Conservation (phyloP, 164 flowering plant species). For the Saururus chinensis region DNA sequence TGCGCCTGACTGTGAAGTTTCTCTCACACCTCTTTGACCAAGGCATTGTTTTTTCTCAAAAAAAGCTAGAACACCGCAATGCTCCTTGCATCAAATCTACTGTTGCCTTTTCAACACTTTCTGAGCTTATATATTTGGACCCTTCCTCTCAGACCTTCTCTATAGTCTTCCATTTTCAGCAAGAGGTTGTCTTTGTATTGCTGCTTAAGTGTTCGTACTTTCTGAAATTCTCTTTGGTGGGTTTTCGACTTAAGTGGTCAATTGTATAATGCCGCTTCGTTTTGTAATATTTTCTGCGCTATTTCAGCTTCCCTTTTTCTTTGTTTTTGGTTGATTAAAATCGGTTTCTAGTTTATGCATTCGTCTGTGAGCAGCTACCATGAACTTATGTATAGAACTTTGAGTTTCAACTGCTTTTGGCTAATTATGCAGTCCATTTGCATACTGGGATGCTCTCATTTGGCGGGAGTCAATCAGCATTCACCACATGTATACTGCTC, state of each 20-base stretch:
- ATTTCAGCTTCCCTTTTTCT: neutral
- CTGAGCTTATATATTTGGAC: slow-evolving; percentile 23
- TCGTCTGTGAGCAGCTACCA: neutral
- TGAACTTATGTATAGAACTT: no score
- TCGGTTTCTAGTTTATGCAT: no score
- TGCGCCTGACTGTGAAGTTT: slow-evolving; percentile 19
- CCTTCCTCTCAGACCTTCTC: slow-evolving; percentile 8
- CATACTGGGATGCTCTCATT: neutral
- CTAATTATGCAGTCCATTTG: neutral
- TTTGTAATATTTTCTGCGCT: neutral
- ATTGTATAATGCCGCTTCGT: slow-evolving; percentile 2
- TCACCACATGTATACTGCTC: no score
- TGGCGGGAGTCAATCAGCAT: neutral
- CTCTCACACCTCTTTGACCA: slow-evolving; percentile 17
- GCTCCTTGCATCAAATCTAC: slow-evolving; percentile 23
- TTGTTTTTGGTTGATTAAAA: neutral
- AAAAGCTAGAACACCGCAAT: slow-evolving; percentile 4
- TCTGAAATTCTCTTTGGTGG: no score
- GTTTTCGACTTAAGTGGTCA: slow-evolving; percentile 3
- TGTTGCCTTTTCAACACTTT: slow-evolving; percentile 14
- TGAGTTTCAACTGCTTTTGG: neutral
- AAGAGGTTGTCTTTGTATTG: slow-evolving; percentile 1
- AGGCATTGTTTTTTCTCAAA: neutral
- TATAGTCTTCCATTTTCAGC: neutral
- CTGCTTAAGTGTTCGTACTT: neutral